Percentiles rank a stretch among this genome's conserved stretches.
Conservation (phyloP, 495 filamentous ascomycete genomes). For the Chaetomidium leptoderma region DNA sequence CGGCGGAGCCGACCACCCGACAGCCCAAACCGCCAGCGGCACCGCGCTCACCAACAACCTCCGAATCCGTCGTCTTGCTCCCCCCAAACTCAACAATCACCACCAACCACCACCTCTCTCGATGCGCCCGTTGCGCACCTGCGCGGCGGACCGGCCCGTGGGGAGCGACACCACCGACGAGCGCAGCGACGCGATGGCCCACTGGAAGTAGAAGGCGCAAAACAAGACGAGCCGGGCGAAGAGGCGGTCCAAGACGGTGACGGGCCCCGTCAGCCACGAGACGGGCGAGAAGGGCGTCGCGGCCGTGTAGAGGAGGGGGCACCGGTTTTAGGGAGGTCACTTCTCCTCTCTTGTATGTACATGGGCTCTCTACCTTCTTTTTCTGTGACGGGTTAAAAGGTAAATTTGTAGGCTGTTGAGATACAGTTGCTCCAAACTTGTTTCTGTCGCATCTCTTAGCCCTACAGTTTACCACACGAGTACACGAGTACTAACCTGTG, state of each 20-base stretch:
- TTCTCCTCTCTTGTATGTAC: too few relatives aligned
- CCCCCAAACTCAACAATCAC: conserved; percentile 13
- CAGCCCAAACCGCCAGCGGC: conserved; percentile 8
- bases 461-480: too few relatives aligned
- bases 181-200: conserved; percentile 18
- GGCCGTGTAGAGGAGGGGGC: conserved; percentile 25
- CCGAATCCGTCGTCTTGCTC: conserved; percentile 16
- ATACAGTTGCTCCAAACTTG: too few relatives aligned
- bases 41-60: conserved; percentile 8
- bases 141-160: not conserved
- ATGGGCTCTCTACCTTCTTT: too few relatives aligned
- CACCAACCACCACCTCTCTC: conserved; percentile 14
- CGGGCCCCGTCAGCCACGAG: conserved; percentile 4
- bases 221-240: conserved; percentile 19
- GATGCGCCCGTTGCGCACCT: conserved; percentile 14
- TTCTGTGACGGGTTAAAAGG: too few relatives aligned
- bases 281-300: conserved; percentile 19
- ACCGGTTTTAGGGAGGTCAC: too few relatives aligned
- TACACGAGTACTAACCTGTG: too few relatives aligned
- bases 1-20: conserved; percentile 22
- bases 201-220: conserved; percentile 23
- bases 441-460: too few relatives aligned
- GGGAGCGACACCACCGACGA: conserved; percentile 9
- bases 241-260: conserved; percentile 15
- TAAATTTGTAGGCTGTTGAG: too few relatives aligned